Evolutionary conservation across 192 early-diverging fungal species (phyloP).

Genomic region (Spizellomyces sp.): DNA sequence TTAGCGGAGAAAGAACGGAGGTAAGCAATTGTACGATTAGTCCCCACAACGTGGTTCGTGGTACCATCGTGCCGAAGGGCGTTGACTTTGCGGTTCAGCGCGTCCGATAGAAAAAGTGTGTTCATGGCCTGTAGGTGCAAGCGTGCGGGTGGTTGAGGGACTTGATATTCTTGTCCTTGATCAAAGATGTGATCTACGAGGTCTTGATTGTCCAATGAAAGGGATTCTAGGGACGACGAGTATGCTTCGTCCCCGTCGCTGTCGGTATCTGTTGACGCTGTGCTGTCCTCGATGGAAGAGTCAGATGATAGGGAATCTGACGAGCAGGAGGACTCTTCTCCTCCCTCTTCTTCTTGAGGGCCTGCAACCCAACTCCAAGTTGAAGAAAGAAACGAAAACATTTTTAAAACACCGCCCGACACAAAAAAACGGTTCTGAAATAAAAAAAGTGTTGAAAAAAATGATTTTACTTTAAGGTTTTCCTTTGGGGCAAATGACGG

Average conservation of each 20-base stretch:
- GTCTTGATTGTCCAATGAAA: not conserved
- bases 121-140: slow-evolving; percentile 7
- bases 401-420: too few species aligned
- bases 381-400: too few species aligned
- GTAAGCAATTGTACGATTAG: too few species aligned
- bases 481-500: too few species aligned
- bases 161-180: not conserved
- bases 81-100: not conserved
- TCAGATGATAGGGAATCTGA: not conserved
- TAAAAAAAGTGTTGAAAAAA: too few species aligned
- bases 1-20: too few species aligned
- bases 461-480: too few species aligned
- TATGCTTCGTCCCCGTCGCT: not conserved
- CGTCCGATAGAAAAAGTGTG: slow-evolving; percentile 1
- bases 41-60: too few species aligned
- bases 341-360: too few species aligned
- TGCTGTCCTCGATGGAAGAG: not conserved
- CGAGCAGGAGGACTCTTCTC: too few species aligned
- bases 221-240: not conserved
- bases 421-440: too few species aligned
- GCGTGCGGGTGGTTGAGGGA: slow-evolving; percentile 4
- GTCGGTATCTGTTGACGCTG: not conserved
- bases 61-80: slow-evolving; percentile 19
- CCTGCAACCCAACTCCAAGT: too few species aligned
- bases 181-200: not conserved